Base-by-base conservation (phyloP, 768 basidiomycete genomes). In the Russula virescens region DNA sequence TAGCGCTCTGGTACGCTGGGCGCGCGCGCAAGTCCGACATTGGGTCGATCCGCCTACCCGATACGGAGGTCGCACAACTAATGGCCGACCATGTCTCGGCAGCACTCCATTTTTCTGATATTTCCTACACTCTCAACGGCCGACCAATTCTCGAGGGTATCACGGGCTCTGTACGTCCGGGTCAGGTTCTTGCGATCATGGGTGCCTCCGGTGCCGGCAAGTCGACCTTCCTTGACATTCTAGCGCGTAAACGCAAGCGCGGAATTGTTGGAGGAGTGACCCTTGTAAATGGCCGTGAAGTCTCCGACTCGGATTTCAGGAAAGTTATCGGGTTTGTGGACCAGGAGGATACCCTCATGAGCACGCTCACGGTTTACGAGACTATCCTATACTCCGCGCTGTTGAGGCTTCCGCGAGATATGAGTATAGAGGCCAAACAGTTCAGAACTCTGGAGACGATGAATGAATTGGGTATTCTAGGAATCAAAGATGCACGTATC, bases 271-370 rank as follows among this genome's bases (percentile, higher is more conserved):
- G 74, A 40, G 95, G 95, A 2, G 80, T 80, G 31, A 88, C 87
- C 42, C 81, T 92, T 21, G 86, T 98, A 55, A 98, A 98, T 70
- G 95, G 96, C 0, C 80, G 91, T 3, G 80, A 81, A 62, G 87
- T 96, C 26, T 77, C 78, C 48, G 80, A 91, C 72, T 75, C 79
- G 26, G 83, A 89, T 71, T 97, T 92, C 78, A 87, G 85, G 72
- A 83, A 85, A 40, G 88, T 98, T 6, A 85, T 89, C 66, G 97
- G 97, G 34, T 99, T 91, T 67, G 97, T 99, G 48, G 96, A 99
- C 71, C 97, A 99, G 74, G 97, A 98, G 73, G 97, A 99, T 73
- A 97, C 94, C 11, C 75, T 99, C 66, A 96, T 99, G 90, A 84
- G 88, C 70, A 98, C 96, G 9, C 77, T 98, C 75, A 99, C 96